Conservation (phyloP, 2,329 filamentous ascomycete species). For the Hymenoscyphus fraxineus region DNA sequence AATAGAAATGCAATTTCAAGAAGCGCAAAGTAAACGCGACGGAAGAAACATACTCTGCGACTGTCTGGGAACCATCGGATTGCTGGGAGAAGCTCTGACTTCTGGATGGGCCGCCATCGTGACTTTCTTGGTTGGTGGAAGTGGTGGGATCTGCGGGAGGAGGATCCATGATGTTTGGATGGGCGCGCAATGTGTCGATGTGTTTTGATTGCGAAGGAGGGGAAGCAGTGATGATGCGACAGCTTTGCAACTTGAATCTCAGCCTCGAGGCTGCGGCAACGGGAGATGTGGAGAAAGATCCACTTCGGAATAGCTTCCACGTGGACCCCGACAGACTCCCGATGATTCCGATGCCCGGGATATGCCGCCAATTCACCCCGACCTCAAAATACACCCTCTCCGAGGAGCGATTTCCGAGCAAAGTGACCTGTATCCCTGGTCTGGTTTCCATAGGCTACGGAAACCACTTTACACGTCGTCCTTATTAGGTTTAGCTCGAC, state of each 20-base stretch:
- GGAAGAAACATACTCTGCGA: constrained; percentile 36
- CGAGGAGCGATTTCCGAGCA: no score
- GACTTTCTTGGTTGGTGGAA: constrained; percentile 15
- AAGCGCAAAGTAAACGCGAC: background rate
- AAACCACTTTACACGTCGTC: constrained; percentile 26
- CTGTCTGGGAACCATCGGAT: constrained; percentile 52
- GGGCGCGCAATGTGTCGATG: background rate
- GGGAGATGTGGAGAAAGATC: no score
- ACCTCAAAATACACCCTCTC: no score
- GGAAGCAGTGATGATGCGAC: constrained; percentile 1
- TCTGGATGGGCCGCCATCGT: constrained; percentile 37
- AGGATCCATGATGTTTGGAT: constrained; percentile 36
- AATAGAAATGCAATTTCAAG: background rate
- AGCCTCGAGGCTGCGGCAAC: constrained; percentile 13
- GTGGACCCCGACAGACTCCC: no score
- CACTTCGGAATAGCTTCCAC: no score
- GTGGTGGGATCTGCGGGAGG: constrained; percentile 27
- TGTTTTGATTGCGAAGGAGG: background rate
- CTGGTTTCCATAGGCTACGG: no score
- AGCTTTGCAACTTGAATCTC: background rate
- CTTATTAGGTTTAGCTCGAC: background rate
- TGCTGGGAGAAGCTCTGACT: constrained; percentile 57
- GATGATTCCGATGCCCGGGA: no score
- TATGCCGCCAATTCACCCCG: no score
- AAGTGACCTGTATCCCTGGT: no score